Percentiles rank a stretch among this genome's conserved stretches.
Evolutionary conservation across 495 filamentous ascomycete species (phyloP).

Genomic region (Aspergillus conjunctus): DNA sequence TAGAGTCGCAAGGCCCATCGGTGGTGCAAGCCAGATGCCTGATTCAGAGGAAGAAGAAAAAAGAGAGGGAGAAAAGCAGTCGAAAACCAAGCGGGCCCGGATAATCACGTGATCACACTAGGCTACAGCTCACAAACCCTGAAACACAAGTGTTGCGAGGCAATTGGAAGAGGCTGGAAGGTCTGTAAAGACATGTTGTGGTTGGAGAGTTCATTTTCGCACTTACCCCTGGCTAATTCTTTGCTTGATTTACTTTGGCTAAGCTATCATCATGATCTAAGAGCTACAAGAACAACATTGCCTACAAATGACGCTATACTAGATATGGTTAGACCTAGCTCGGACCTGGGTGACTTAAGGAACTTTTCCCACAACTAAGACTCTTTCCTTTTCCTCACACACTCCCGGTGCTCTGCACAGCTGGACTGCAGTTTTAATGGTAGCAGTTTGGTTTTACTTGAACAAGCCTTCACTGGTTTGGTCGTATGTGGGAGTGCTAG

Average conservation of each 20-base stretch:
- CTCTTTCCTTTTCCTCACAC: conserved; percentile 38
- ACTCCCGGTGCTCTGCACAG: conserved; percentile 52
- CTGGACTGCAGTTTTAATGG: conserved; percentile 54
- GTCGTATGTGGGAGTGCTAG: conserved; percentile 64
- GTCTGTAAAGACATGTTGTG: neutral
- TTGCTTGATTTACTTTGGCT: neutral
- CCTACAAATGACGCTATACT: conserved; percentile 15
- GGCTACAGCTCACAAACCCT: neutral
- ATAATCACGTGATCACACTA: conserved; percentile 24
- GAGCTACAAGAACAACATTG: neutral
- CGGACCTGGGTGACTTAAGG: conserved; percentile 20
- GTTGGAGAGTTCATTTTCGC: neutral
- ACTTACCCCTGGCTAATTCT: neutral
- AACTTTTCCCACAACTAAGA: conserved; percentile 17
- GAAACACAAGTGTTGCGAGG: neutral
- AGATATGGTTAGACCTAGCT: conserved; percentile 17
- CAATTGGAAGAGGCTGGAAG: neutral
- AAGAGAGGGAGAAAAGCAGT: conserved; percentile 25
- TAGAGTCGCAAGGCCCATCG: conserved; percentile 30
- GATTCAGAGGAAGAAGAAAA: conserved; percentile 19
- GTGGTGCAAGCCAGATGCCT: conserved; percentile 23
- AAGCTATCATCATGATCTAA: neutral
- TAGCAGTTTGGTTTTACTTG: conserved; percentile 44
- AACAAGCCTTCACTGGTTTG: conserved; percentile 73
- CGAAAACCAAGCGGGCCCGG: conserved; percentile 17